Evolutionary conservation across 2,329 filamentous ascomycete species (phyloP).

Genomic region (Purpureocillium takamizusanense): DNA sequence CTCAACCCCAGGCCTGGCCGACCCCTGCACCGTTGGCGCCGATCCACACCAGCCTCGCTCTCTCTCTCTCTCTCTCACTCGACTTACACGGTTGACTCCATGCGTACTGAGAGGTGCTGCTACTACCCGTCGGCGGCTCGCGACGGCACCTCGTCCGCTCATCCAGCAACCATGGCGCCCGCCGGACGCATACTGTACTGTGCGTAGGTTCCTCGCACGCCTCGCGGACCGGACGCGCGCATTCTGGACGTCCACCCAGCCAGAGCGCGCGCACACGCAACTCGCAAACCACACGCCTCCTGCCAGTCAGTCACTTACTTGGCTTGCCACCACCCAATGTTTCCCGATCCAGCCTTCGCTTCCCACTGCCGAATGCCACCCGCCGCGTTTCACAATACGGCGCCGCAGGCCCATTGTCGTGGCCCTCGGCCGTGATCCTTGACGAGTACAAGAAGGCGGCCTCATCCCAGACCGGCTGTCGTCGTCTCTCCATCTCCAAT

Average conservation of each 20-base stretch:
- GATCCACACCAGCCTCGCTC: too few species aligned
- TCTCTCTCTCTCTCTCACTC: neutral
- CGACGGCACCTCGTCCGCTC: too few species aligned
- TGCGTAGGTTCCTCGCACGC: neutral
- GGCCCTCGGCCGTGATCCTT: neutral
- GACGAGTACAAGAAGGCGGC: conserved; percentile 18
- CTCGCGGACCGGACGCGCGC: neutral
- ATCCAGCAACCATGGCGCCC: too few species aligned
- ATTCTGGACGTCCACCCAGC: too few species aligned
- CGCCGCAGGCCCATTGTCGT: neutral
- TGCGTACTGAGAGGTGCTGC: too few species aligned
- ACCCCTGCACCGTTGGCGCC: too few species aligned
- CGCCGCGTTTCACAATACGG: neutral
- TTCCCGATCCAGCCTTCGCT: neutral
- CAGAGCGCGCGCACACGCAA: too few species aligned
- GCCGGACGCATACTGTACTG: too few species aligned
- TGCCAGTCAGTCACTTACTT: too few species aligned
- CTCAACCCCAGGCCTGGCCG: conserved; percentile 12
- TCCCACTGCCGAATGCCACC: neutral
- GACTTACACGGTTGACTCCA: too few species aligned
- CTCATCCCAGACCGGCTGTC: conserved; percentile 14
- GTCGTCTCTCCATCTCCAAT: conserved; percentile 14
- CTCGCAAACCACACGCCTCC: too few species aligned
- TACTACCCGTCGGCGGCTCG: too few species aligned
- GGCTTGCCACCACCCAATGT: neutral